phyloP scores from a whole-genome alignment of 2,329 filamentous ascomycete species.

The Penicillium expansum region DNA sequence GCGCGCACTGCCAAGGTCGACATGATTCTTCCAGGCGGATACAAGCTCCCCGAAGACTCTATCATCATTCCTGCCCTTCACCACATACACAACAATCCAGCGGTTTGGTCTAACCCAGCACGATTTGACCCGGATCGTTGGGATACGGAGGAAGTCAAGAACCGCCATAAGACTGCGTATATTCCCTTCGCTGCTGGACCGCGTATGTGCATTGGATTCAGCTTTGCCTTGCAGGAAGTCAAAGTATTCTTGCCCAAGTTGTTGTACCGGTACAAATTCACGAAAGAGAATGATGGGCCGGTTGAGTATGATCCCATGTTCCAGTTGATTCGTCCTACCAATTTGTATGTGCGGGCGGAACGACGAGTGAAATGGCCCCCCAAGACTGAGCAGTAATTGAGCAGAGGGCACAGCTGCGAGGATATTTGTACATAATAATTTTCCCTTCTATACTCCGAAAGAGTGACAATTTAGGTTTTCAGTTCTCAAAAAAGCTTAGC shows the following conservation, averaged over 20 bases:
- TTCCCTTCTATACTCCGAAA: background rate
- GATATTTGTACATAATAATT: background rate
- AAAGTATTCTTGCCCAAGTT: conserved; percentile 58
- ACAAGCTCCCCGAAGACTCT: conserved; percentile 53
- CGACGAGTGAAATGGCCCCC: conserved; percentile 28
- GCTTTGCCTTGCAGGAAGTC: conserved; percentile 61
- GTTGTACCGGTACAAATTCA: conserved; percentile 58
- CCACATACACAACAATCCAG: conserved; percentile 52
- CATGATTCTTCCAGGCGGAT: conserved; percentile 59
- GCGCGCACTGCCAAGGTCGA: conserved; percentile 57
- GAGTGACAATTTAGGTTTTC: background rate
- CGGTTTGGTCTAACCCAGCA: conserved; percentile 57
- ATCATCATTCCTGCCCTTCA: conserved; percentile 55
- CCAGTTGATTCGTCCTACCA: conserved; percentile 28
- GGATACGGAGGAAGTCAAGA: conserved; percentile 54
- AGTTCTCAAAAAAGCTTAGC: conserved; percentile 2
- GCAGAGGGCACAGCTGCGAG: background rate
- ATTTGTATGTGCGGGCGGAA: conserved; percentile 27
- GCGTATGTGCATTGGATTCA: conserved; percentile 62
- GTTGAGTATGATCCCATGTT: conserved; percentile 43
- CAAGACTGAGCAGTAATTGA: conserved; percentile 9
- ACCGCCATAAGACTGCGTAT: conserved; percentile 52
- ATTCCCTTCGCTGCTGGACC: conserved; percentile 59
- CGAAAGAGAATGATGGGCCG: conserved; percentile 48
- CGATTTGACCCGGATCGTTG: conserved; percentile 61